Conservation (phyloP, 2,329 filamentous ascomycete species). For the Botrytis deweyae region DNA sequence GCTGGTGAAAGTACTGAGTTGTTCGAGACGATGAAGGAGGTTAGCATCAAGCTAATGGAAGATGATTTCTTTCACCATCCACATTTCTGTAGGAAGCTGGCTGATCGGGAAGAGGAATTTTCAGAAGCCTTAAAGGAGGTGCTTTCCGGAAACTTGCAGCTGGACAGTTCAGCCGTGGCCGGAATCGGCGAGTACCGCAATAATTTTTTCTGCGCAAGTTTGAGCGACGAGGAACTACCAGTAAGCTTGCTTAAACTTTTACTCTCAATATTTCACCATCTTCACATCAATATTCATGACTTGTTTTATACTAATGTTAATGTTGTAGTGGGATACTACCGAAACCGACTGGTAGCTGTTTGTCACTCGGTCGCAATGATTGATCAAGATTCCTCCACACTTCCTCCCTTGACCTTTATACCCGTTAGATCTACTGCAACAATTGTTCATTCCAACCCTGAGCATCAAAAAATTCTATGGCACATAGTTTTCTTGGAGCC, state of each 20-base stretch:
- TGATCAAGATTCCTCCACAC: no score
- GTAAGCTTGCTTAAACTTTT: not conserved
- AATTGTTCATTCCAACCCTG: no score
- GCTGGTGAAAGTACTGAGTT: no score
- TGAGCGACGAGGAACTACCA: not conserved
- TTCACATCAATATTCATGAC: no score
- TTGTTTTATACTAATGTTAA: not conserved
- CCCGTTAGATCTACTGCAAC: no score
- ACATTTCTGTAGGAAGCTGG: not conserved
- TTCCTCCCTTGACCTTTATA: no score
- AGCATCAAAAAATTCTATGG: no score
- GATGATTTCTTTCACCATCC: not conserved
- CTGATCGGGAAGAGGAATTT: not conserved
- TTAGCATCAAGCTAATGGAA: no score
- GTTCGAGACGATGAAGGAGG: no score
- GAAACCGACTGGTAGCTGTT: not conserved
- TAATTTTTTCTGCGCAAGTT: not conserved
- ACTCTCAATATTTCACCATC: no score
- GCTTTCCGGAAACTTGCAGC: not conserved
- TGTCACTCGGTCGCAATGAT: not conserved
- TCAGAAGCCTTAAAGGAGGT: not conserved
- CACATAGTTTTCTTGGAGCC: no score
- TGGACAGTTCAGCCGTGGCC: not conserved
- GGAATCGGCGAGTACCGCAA: not conserved
- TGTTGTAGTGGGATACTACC: not conserved